phyloP scores from a whole-genome alignment of 176 grass and related monocot genomes.

The Poa pratensis region DNA sequence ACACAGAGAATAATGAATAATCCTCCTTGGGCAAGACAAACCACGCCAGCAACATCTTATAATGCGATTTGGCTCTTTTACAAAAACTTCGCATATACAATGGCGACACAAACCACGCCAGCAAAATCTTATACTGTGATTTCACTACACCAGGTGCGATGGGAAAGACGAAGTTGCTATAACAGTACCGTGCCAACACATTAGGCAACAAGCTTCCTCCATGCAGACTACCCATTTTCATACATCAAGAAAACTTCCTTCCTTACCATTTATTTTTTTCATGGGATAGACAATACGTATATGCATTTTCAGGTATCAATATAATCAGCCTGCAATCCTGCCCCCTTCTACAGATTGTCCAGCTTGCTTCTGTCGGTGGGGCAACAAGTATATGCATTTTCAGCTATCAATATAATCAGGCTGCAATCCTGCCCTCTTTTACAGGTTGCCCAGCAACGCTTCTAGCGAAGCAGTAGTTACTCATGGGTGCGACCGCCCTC shows the following conservation, averaged over 20 bases:
- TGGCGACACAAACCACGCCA: background rate
- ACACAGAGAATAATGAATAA: background rate
- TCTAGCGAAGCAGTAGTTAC: background rate
- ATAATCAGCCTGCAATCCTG: background rate
- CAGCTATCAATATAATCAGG: background rate
- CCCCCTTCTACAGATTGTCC: background rate
- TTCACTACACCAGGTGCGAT: too few species aligned
- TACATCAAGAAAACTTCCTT: background rate
- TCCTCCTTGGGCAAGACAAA: background rate
- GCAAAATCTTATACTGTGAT: too few species aligned
- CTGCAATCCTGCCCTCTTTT: background rate
- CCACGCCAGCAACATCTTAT: background rate
- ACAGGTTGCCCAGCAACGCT: background rate
- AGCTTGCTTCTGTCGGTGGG: background rate
- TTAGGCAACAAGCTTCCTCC: background rate
- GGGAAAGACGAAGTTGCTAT: too few species aligned
- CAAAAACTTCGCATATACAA: conserved; percentile 31
- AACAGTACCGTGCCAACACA: background rate
- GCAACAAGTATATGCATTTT: background rate
- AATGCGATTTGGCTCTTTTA: background rate
- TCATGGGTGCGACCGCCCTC: background rate
- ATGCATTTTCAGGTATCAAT: background rate
- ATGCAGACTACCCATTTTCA: background rate
- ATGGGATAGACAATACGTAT: background rate
- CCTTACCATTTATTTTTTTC: background rate